Conservation (phyloP, 768 basidiomycete genomes). For the Leccinum subgranulosum region DNA sequence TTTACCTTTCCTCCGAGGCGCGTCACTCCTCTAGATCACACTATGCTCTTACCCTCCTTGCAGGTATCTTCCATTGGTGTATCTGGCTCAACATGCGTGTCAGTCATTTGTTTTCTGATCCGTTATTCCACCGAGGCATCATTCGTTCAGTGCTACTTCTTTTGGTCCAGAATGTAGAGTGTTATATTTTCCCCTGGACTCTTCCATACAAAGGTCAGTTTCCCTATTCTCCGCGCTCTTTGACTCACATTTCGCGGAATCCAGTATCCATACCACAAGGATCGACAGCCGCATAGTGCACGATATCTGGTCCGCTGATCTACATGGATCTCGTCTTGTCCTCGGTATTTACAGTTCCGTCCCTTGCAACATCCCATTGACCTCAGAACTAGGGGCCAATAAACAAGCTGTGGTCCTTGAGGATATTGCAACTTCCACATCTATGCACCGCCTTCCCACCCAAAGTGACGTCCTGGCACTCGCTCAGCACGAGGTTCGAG, state of each 20-base stretch:
- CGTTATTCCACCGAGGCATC: not conserved
- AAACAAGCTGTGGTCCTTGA: slow-evolving; percentile 49
- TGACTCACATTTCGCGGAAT: not conserved
- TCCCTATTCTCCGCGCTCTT: not conserved
- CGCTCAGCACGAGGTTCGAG: slow-evolving; percentile 47
- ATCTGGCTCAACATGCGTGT: slow-evolving; percentile 50
- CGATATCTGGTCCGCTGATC: slow-evolving; percentile 57
- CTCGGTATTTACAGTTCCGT: slow-evolving; percentile 40
- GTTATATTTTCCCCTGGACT: slow-evolving; percentile 41
- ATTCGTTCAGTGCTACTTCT: slow-evolving; percentile 49
- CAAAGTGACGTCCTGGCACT: slow-evolving; percentile 64
- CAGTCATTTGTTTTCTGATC: slow-evolving; percentile 21
- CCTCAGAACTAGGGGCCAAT: slow-evolving; percentile 44
- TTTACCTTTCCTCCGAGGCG: slow-evolving; percentile 34
- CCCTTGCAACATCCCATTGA: not conserved
- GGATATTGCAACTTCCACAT: slow-evolving; percentile 42
- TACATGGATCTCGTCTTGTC: slow-evolving; percentile 46
- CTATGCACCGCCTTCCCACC: slow-evolving; percentile 44
- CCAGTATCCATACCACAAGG: slow-evolving; percentile 22
- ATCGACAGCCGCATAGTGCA: slow-evolving; percentile 39
- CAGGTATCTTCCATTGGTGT: slow-evolving; percentile 53
- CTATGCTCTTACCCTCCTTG: not conserved
- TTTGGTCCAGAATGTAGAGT: slow-evolving; percentile 52
- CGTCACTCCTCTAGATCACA: not conserved
- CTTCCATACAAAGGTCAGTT: slow-evolving; percentile 38